Evolutionary conservation across 1,284 basidiomycete genomes (phyloP).

Genomic region (Dichomitus squalens): DNA sequence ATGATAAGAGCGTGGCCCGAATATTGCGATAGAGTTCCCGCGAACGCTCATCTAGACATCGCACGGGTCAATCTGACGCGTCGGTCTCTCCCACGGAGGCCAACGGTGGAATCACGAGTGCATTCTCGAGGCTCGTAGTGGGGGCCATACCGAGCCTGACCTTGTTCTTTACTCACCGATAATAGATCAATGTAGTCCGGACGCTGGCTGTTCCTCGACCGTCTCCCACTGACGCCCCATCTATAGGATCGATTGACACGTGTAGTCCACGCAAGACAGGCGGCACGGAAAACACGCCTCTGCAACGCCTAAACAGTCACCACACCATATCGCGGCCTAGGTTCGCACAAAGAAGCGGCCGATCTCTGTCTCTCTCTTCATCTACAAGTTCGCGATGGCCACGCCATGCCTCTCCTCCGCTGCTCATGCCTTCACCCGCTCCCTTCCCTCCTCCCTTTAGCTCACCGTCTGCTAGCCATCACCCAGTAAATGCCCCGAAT

Average conservation of each 20-base stretch:
- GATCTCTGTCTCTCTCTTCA: slow-evolving; percentile 18
- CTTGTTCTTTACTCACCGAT: slow-evolving; percentile 4
- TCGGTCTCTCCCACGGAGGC: not conserved
- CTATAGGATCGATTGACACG: slow-evolving; percentile 26
- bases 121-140: not conserved
- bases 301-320: slow-evolving; percentile 22
- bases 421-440: slow-evolving; percentile 14
- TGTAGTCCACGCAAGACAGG: slow-evolving; percentile 24
- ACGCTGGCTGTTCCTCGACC: slow-evolving; percentile 9
- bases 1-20: not conserved
- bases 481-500: slow-evolving; percentile 15
- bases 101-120: not conserved
- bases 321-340: slow-evolving; percentile 20
- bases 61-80: not conserved
- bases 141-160: not conserved
- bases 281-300: slow-evolving; percentile 25
- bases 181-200: not conserved
- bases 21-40: not conserved
- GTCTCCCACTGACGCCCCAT: slow-evolving; percentile 8
- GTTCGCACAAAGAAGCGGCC: slow-evolving; percentile 25
- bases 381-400: slow-evolving; percentile 23
- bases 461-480: slow-evolving; percentile 9
- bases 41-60: not conserved
- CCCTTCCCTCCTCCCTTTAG: slow-evolving; percentile 14
- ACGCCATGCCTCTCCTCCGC: slow-evolving; percentile 16